Evolutionary conservation across 768 basidiomycete species (phyloP).

Genomic region (Suillus sp.): DNA sequence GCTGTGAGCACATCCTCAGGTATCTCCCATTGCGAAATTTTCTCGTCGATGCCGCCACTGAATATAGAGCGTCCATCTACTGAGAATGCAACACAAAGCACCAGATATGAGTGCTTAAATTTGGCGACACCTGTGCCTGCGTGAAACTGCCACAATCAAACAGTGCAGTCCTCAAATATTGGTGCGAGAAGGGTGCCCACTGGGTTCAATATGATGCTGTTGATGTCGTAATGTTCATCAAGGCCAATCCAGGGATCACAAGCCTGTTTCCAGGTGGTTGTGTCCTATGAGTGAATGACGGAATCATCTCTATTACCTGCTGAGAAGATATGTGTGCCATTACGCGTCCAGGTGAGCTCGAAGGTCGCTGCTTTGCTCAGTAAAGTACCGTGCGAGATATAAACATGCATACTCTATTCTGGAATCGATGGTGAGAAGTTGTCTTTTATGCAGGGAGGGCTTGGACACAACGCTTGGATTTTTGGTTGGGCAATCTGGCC

Average conservation of each 20-base stretch:
- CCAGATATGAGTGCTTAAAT: not conserved
- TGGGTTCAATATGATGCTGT: not conserved
- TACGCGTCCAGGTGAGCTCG: not conserved
- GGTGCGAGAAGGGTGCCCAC: not conserved
- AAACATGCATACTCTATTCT: too few species aligned
- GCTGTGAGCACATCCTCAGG: not conserved
- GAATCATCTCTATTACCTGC: not conserved
- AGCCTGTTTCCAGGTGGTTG: not conserved
- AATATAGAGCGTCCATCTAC: not conserved
- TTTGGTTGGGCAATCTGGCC: too few species aligned
- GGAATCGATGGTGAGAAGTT: too few species aligned
- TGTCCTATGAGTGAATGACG: not conserved
- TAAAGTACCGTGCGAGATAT: too few species aligned
- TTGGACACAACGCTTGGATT: too few species aligned
- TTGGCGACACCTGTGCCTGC: not conserved
- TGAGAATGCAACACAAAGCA: not conserved
- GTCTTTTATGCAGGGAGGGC: too few species aligned
- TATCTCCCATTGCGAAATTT: not conserved
- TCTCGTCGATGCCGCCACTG: not conserved
- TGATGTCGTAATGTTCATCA: not conserved
- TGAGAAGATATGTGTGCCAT: not conserved
- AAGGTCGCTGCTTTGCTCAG: too few species aligned
- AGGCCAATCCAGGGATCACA: not conserved
- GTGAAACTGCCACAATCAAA: not conserved
- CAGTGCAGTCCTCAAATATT: not conserved